phyloP scores from a whole-genome alignment of 2,329 filamentous ascomycete species.

The Claviceps sp. region DNA sequence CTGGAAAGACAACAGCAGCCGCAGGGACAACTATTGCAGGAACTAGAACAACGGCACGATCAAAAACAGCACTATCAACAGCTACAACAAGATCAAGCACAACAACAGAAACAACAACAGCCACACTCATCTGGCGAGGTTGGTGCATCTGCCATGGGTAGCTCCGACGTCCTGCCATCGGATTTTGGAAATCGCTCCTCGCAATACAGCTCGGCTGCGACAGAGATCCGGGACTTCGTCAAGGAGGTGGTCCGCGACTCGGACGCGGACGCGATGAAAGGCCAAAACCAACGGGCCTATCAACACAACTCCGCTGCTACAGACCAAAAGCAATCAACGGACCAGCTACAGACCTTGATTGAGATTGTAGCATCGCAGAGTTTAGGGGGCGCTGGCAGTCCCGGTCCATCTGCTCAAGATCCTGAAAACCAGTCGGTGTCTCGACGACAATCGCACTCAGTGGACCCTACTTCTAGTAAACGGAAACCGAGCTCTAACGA shows the following conservation, averaged over 20 bases:
- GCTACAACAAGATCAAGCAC: too few species aligned
- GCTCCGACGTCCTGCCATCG: slow-evolving; percentile 35
- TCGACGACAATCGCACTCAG: slow-evolving; percentile 13
- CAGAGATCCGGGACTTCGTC: slow-evolving; percentile 31
- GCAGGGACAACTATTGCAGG: too few species aligned
- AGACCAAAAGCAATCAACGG: slow-evolving; percentile 29
- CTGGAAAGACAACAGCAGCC: too few species aligned
- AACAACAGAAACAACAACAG: slow-evolving; percentile 18
- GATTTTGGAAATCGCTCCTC: slow-evolving; percentile 35
- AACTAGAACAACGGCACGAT: too few species aligned
- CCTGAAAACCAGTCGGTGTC: slow-evolving; percentile 8
- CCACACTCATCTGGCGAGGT: slow-evolving; percentile 43
- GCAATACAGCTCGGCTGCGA: slow-evolving; percentile 24
- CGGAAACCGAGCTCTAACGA: slow-evolving; percentile 36
- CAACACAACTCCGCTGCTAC: slow-evolving; percentile 21
- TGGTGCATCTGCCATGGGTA: slow-evolving; percentile 37
- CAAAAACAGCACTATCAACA: too few species aligned
- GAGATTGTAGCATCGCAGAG: slow-evolving; percentile 42
- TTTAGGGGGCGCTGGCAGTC: slow-evolving; percentile 28
- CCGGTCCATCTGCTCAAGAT: slow-evolving; percentile 12
- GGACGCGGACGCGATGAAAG: slow-evolving; percentile 16
- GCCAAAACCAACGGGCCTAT: slow-evolving; percentile 11
- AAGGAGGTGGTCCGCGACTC: slow-evolving; percentile 27
- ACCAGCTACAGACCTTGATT: slow-evolving; percentile 37
- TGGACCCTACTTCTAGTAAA: slow-evolving; percentile 38